Conservation (phyloP, 2,329 filamentous ascomycete genomes). For the Spiromastix sp. region DNA sequence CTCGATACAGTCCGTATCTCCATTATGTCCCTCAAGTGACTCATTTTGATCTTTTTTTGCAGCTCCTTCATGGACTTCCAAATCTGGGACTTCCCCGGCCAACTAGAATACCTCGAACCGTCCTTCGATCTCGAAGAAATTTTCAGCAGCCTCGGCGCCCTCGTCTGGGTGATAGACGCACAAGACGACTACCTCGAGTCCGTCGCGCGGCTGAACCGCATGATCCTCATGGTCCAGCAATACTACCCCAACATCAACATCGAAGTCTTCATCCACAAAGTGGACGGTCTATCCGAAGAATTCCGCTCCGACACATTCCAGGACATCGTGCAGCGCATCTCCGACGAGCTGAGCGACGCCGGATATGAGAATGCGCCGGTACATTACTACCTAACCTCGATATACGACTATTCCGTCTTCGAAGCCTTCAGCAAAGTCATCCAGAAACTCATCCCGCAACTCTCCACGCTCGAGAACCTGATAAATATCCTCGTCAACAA, state of each 20-base stretch:
- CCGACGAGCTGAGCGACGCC: constrained; percentile 87
- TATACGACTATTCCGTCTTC: constrained; percentile 97
- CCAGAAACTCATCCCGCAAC: constrained; percentile 88
- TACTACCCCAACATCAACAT: constrained; percentile 90
- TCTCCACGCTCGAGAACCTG: constrained; percentile 85
- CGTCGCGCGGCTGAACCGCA: constrained; percentile 74
- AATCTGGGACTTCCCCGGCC: constrained; percentile 93
- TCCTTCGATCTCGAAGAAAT: constrained; percentile 87
- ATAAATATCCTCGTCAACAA: constrained; percentile 89
- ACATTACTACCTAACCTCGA: constrained; percentile 91
- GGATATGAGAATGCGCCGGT: constrained; percentile 90
- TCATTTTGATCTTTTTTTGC: constrained; percentile 4
- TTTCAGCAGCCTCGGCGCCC: constrained; percentile 84
- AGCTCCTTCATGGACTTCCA: constrained; percentile 99
- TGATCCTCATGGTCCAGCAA: constrained; percentile 79
- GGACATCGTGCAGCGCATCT: constrained; percentile 91
- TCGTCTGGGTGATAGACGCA: constrained; percentile 98
- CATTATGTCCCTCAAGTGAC: background rate
- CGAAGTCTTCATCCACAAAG: constrained; percentile 98
- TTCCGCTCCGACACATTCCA: constrained; percentile 93
- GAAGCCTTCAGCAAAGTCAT: constrained; percentile 98
- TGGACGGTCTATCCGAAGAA: constrained; percentile 93
- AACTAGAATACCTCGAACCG: constrained; percentile 84
- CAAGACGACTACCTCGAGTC: constrained; percentile 96
- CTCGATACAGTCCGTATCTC: constrained; percentile 70